A percentile compares a stretch with the other conserved stretches of the same genome.
These are phyloP conservation scores for Caryopteris hybrid DNA, from an alignment of 305 asterid genomes.

Conservation along the genomic window DNA sequence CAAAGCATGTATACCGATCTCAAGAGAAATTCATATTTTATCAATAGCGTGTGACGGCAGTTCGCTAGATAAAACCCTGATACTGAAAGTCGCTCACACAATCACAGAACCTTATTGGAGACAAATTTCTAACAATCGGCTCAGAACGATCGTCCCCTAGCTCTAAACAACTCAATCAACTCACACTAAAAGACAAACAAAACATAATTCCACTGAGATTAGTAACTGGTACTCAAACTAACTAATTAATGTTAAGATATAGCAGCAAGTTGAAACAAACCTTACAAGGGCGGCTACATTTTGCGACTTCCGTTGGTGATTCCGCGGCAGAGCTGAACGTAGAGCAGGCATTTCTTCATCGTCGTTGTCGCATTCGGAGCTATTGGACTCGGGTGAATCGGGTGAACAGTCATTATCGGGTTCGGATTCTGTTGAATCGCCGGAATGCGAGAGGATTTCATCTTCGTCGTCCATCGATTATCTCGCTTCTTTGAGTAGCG, in stretches of 20 bases:
- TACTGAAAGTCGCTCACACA: not conserved
- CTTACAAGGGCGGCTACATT: constrained; percentile 72
- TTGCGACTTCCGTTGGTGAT: constrained; percentile 45
- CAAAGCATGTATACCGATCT: not conserved
- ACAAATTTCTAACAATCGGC: not conserved
- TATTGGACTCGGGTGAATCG: constrained; percentile 38
- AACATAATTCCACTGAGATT: not conserved
- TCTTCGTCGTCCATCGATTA: constrained; percentile 47
- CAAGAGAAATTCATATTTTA: not conserved
- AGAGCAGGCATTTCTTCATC: constrained; percentile 30
- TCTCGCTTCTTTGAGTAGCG: not conserved
- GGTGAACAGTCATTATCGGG: constrained; percentile 30
- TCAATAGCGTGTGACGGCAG: not conserved
- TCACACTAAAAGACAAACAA: not conserved
- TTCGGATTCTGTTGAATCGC: constrained; percentile 50
- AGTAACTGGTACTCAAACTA: not conserved
- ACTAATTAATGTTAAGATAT: not conserved
- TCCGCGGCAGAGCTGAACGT: constrained; percentile 38
- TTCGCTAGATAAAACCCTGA: too few relatives aligned
- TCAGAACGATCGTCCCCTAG: constrained; percentile 25
- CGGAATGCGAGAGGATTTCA: constrained; percentile 43
- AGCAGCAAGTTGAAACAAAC: constrained; percentile 27
- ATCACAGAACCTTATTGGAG: not conserved
- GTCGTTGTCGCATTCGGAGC: constrained; percentile 36
- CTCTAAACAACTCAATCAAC: constrained; percentile 6